These are phyloP conservation scores for Gamsiella multidivaricata DNA, from an alignment of 192 early-diverging fungal genomes.

Conservation along the genomic window DNA sequence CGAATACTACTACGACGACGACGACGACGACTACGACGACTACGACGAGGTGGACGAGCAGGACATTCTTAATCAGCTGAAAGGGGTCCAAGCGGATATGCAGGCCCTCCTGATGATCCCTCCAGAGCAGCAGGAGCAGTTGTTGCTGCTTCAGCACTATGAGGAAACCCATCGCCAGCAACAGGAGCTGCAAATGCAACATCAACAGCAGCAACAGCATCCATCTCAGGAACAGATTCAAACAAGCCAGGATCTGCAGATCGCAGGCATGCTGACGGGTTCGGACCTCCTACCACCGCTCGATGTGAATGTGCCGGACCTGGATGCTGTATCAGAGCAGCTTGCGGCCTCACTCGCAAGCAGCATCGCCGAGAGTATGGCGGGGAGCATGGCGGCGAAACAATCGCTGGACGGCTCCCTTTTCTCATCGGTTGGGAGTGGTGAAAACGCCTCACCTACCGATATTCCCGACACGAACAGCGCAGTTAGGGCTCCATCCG, in stretches of 20 bases:
- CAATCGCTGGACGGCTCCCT: slow-evolving; percentile 1
- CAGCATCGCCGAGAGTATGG: slow-evolving; percentile 40
- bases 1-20: slow-evolving; percentile 34
- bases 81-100: slow-evolving; percentile 31
- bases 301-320: slow-evolving; percentile 34
- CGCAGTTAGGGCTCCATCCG: background rate
- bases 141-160: slow-evolving; percentile 45
- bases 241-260: background rate
- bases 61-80: slow-evolving; percentile 26
- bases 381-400: slow-evolving; percentile 6
- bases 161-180: slow-evolving; percentile 40
- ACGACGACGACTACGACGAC: slow-evolving; percentile 41
- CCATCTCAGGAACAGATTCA: background rate
- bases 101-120: slow-evolving; percentile 52
- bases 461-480: background rate
- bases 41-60: slow-evolving; percentile 41
- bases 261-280: background rate
- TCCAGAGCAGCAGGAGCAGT: slow-evolving; percentile 48
- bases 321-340: slow-evolving; percentile 42
- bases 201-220: background rate
- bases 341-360: slow-evolving; percentile 36
- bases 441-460: background rate
- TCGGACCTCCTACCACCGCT: slow-evolving; percentile 13
- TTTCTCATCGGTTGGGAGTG: background rate
- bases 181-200: slow-evolving; percentile 18